Conservation (phyloP, 306 rosid species). For the Vicia sativa region DNA sequence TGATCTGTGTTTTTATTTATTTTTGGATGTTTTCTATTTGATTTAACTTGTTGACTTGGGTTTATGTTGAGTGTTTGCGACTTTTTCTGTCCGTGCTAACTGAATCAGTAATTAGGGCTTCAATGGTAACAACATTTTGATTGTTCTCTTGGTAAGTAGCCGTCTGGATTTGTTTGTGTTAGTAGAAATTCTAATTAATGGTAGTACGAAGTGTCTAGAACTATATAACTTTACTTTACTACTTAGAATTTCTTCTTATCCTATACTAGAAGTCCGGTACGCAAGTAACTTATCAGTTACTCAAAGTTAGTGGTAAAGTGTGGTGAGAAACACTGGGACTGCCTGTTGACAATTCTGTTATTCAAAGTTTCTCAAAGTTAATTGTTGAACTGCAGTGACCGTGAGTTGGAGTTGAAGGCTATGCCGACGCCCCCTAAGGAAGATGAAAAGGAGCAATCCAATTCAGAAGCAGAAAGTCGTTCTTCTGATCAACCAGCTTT, state of each 20-base stretch:
- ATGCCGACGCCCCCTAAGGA: neutral
- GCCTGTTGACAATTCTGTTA: slow-evolving; percentile 1
- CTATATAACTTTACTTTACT: slow-evolving; percentile 6
- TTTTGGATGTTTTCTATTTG: slow-evolving; percentile 6
- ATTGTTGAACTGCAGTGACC: slow-evolving; percentile 15
- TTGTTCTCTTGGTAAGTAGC: slow-evolving; percentile 19
- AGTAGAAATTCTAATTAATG: slow-evolving; percentile 6
- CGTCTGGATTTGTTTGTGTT: neutral
- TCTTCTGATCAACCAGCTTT: slow-evolving; percentile 33
- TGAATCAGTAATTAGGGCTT: neutral
- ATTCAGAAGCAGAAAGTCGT: neutral
- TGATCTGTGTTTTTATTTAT: neutral
- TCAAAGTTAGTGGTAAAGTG: neutral
- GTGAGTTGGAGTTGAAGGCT: neutral
- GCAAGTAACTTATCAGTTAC: neutral
- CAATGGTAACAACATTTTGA: slow-evolving; percentile 18
- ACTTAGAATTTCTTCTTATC: neutral
- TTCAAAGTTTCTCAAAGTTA: neutral
- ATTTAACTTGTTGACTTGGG: slow-evolving; percentile 10
- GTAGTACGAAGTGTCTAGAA: neutral
- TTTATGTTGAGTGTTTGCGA: slow-evolving; percentile 4
- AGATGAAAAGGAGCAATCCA: slow-evolving; percentile 10
- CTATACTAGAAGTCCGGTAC: neutral
- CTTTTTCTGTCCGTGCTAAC: neutral
- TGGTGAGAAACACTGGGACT: neutral